Base-by-base conservation (phyloP, 371 early-diverging fungal species). In the Apophysomyces ossiformis region DNA sequence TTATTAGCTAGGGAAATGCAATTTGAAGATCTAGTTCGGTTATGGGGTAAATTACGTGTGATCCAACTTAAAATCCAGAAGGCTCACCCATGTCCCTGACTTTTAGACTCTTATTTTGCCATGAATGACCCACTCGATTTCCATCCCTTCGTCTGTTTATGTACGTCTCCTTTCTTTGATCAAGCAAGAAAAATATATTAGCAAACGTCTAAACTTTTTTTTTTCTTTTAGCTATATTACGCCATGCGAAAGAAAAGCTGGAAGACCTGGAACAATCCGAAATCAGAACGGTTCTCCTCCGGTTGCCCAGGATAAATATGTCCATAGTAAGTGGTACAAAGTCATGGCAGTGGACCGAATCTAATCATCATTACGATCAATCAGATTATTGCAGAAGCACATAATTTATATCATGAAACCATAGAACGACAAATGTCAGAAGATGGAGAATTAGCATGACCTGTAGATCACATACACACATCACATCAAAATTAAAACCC, bases 241-340 rank as follows among this genome's bases (percentile, higher is more conserved):
- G 71, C 15, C 78, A 82, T 46, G 77, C 81, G 15, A 92, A 90
- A 69, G 95, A 95, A 64, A 87, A 85, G 21, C 81, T 96, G 32
- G 96, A 96, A 71, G 95, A 95, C 62, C 78, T 95, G 58, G 96
- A 96, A 69, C 93, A 95, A 70, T 93, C 93, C 0, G 95, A 96
- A 71, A 96, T 96, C 61, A 84, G 92, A 66, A 90, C 93, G 1
- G 81, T 93, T 78, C 69, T 96, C 67, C 82, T 93, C 69, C 86
- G 93, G 37, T 81, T 96, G 63, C 95, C 96, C 8, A 62, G 65
- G 38, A 59, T 94, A 74, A 90, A 94, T 63, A 89, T 94, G 82
- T 85, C 79, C 57, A 85, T 85, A 79, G 89, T 87, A 83, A 72
- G 71, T 68, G 44, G 18, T 21, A 41, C 45, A 39, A 5, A 38